Evolutionary conservation across 2,329 filamentous ascomycete genomes (phyloP), one percentile per base, ranked within the genome.

Genomic region (Incumbomyces lentus): DNA sequence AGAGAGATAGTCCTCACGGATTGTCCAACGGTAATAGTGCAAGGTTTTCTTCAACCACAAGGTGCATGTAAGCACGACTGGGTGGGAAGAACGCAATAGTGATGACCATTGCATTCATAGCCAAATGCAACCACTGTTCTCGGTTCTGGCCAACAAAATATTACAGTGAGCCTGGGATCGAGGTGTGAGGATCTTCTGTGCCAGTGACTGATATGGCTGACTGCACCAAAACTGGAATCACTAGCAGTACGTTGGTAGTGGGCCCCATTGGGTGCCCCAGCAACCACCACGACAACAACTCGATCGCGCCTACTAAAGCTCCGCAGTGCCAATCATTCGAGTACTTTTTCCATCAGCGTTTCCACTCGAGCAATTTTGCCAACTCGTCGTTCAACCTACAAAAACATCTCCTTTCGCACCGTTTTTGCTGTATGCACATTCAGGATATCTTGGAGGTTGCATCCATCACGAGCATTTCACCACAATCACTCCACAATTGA

Each of bases 371-470:
- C 6, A 35, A 19, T 13, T 35, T n/a, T 19, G 30, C 32, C 31
- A 17, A 35, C 30, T 36, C 40, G 32, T 44, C 40, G 40, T 35
- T 31, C 30, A 42, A 37, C 42, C 42, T 45, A 45, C 42, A 45
- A 31, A n/a, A 45, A n/a, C 42, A 38, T 19, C 42, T 45, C 34
- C 29, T 38, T 45, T 33, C 42, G 38, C 33, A 26, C 17, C 12
- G 26, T n/a, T 37, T 45, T 22, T 37, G 14, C 38, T 45, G 42
- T 45, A 45, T 45, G 42, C 42, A 38, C 42, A 45, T 37, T 45
- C 42, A 38, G 22, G 42, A 45, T 38, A 45, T 38, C 42, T 45
- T 45, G 42, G 33, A 45, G 16, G 38, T n/a, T 45, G 42, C 42
- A 45, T 45, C 42, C 19, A 29, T 45, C 42, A 37, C 18, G 33